Percentiles rank a stretch among this genome's conserved stretches.
These are phyloP conservation scores for Rhodotorula kratochvilovae DNA, from an alignment of 768 basidiomycete species.

Conservation along the genomic window DNA sequence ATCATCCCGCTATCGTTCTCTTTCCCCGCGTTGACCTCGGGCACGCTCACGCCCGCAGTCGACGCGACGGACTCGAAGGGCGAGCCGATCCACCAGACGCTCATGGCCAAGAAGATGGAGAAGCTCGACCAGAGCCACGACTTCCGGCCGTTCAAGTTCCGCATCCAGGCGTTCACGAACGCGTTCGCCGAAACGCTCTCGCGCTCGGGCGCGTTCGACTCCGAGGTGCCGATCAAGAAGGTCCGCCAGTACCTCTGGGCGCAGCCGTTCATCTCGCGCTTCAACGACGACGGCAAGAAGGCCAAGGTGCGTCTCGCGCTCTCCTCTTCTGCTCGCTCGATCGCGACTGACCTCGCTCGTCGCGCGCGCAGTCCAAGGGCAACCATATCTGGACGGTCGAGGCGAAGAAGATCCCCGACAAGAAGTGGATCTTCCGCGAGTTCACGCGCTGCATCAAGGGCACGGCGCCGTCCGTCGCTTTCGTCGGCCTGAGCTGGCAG, in stretches of 20 bases:
- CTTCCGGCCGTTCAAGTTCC: conserved; percentile 97
- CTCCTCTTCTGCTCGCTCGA: neutral
- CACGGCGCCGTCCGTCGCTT: conserved; percentile 69
- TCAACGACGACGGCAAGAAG: conserved; percentile 98
- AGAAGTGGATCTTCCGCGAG: conserved; percentile 79
- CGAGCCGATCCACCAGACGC: conserved; percentile 91
- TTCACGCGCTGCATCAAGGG: conserved; percentile 85
- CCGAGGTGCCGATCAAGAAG: conserved; percentile 41
- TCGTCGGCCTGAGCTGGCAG: conserved; percentile 61
- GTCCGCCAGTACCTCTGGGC: conserved; percentile 81
- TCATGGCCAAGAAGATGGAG: conserved; percentile 98
- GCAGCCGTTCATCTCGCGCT: conserved; percentile 86
- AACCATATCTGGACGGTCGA: conserved; percentile 99
- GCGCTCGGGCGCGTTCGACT: conserved; percentile 18
- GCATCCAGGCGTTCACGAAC: conserved; percentile 95
- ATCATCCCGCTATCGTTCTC: neutral
- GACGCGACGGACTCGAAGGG: conserved; percentile 90
- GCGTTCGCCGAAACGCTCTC: conserved; percentile 84
- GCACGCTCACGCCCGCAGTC: conserved; percentile 55
- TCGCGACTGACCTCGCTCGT: neutral
- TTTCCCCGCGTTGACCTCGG: neutral
- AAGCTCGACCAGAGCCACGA: conserved; percentile 91
- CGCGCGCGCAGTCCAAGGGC: conserved; percentile 50
- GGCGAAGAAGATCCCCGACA: conserved; percentile 58
- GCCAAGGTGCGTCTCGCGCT: conserved; percentile 58